Conservation (phyloP, 768 basidiomycete genomes). For the Phanerochaete sordida region DNA sequence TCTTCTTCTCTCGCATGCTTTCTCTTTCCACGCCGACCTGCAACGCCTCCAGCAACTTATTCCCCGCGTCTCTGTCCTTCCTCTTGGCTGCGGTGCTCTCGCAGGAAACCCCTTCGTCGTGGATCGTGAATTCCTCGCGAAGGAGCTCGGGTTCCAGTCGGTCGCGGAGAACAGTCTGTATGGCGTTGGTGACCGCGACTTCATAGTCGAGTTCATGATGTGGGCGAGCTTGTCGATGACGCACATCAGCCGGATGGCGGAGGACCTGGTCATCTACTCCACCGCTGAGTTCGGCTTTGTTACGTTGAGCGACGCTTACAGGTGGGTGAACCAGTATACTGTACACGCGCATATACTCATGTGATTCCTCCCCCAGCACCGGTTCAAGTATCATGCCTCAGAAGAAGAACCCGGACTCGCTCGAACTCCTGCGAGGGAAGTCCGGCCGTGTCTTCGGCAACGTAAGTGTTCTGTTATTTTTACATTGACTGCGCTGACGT, state of each 20-base stretch:
- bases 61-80: conserved; percentile 89
- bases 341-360: not conserved
- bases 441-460: conserved; percentile 92
- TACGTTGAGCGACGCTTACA: conserved; percentile 95
- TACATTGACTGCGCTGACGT: not conserved
- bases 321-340: conserved; percentile 39
- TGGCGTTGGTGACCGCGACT: conserved; percentile 96
- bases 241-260: conserved; percentile 91
- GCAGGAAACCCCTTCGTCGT: conserved; percentile 96
- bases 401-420: conserved; percentile 97
- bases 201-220: conserved; percentile 96
- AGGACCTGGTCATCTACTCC: conserved; percentile 95
- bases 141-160: conserved; percentile 84
- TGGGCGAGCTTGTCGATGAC: conserved; percentile 92
- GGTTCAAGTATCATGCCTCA: conserved; percentile 99
- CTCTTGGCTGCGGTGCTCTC: conserved; percentile 90
- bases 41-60: conserved; percentile 79
- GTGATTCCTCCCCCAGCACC: conserved; percentile 52
- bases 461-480: conserved; percentile 37
- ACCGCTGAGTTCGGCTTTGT: conserved; percentile 97
- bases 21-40: conserved; percentile 88
- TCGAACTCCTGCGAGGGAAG: conserved; percentile 94
- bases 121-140: conserved; percentile 88
- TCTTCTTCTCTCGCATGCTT: conserved; percentile 90
- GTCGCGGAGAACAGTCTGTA: conserved; percentile 96